Evolutionary conservation across 1,139 yeast genomes (phyloP), one percentile per base, ranked within the genome.

Genomic region (Kodamaea sp.): DNA sequence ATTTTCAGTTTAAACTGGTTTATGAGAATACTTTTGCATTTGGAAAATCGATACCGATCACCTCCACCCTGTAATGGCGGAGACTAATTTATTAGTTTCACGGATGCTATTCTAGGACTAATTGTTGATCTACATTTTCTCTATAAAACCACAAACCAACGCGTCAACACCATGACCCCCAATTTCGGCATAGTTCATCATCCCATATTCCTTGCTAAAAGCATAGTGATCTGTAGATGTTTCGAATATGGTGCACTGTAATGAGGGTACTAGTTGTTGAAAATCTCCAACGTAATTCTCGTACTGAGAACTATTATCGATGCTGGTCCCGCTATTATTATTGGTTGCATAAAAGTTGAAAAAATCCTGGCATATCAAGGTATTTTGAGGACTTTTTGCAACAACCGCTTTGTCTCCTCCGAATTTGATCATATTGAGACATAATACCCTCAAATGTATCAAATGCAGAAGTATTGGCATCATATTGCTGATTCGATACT

Each of bases 1-100:
- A 68, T 66, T 60, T 63, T 59, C 74, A 70, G 76, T 68, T 49
- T 67, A 70, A 70, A 68, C 48, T 70, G 75, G 74, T 63, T 36
- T 42, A 62, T 47, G 74, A 59, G 73, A 67, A 67, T 63, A 67
- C 73, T 68, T 63, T 65, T 70, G 73, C 65, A 44, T 51, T 59
- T 63, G 75, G 71, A 55, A 67, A 40, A 68, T 37, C 44, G 57
- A 57, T 33, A 41, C 34, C 35, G 75, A 54, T 70, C 75, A 59
- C 58, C 71, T 70, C 76, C 76, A 70, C 76, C 76, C 76, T 67
- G 63, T 52, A 35, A 50, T 47, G 58, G 41, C 50, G 43, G 38
- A 37, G 29, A 29, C 29, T 36, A n/a, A n/a, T 38, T 32, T 25
- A 25, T 18, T 35, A 21, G 28, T 18, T 33, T 32, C 37, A 37